phyloP scores from a whole-genome alignment of 2,329 filamentous ascomycete genomes.

The Alternaria metachromatica region DNA sequence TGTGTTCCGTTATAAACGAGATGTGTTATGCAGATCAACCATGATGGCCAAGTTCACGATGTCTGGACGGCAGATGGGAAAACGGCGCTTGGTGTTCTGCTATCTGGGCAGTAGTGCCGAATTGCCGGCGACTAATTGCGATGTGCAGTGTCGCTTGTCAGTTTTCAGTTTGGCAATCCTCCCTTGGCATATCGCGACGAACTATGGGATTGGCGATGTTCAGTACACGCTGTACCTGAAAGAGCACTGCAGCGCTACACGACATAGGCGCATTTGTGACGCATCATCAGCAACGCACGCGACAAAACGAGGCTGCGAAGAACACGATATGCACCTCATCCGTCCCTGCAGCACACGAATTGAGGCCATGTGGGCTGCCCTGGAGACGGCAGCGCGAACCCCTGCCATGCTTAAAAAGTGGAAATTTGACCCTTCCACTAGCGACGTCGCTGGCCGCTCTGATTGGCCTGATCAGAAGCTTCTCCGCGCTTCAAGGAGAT shows the following conservation, averaged over 20 bases:
- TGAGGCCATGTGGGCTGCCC: constrained; percentile 16
- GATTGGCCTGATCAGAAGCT: constrained; percentile 34
- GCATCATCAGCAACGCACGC: neutral
- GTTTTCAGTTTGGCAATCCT: neutral
- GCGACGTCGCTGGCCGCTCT: neutral
- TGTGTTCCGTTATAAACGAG: neutral
- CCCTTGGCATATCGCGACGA: neutral
- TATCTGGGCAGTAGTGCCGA: constrained; percentile 19
- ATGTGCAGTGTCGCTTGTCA: constrained; percentile 22
- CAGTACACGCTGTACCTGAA: neutral
- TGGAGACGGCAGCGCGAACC: constrained; percentile 23
- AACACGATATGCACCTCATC: constrained; percentile 14
- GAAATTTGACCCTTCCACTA: constrained; percentile 35
- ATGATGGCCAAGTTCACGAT: constrained; percentile 1
- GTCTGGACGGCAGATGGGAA: neutral
- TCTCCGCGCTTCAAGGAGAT: constrained; percentile 31
- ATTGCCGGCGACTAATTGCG: constrained; percentile 22
- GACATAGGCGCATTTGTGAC: no score
- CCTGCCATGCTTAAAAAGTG: constrained; percentile 42
- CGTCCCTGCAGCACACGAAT: constrained; percentile 11
- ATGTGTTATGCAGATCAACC: neutral
- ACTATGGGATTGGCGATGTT: neutral
- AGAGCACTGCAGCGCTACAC: no score
- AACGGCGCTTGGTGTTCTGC: constrained; percentile 3
- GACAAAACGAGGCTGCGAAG: constrained; percentile 15